Evolutionary conservation across 306 rosid genomes (phyloP).

Genomic region (Rosa persica): DNA sequence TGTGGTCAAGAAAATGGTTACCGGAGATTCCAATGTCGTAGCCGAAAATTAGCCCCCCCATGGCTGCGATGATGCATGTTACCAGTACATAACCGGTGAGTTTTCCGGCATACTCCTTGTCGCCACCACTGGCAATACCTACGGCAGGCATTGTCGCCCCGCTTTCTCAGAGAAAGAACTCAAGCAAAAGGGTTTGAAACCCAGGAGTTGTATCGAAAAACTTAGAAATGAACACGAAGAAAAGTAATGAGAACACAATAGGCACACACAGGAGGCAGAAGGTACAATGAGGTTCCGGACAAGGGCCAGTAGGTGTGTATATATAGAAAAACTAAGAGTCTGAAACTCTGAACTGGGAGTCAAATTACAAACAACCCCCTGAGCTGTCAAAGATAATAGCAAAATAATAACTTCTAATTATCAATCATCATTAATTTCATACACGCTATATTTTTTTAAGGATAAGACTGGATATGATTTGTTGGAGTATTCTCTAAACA

Average conservation of each 20-base stretch:
- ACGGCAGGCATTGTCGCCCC: constrained; percentile 63
- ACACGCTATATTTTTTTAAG: neutral
- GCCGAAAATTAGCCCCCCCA: constrained; percentile 97
- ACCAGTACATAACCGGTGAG: constrained; percentile 65
- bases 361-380: neutral
- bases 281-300: neutral
- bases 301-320: constrained; percentile 22
- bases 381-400: constrained; percentile 48
- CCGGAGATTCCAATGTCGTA: constrained; percentile 97
- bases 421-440: neutral
- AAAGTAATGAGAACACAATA: neutral
- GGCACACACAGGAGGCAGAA: neutral
- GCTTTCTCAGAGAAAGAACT: neutral
- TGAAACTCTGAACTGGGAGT: neutral
- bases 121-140: constrained; percentile 33
- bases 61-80: constrained; percentile 87
- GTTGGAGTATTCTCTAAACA: constrained; percentile 8
- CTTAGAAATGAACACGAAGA: neutral
- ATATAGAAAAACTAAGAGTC: constrained; percentile 9
- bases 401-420: neutral
- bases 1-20: constrained; percentile 9
- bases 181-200: neutral
- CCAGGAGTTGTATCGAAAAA: neutral
- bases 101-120: constrained; percentile 61
- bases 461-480: constrained; percentile 15